Evolutionary conservation across 441 rosid species (phyloP), one percentile per base, ranked within the genome.

Genomic region (Macaranga tanarius): DNA sequence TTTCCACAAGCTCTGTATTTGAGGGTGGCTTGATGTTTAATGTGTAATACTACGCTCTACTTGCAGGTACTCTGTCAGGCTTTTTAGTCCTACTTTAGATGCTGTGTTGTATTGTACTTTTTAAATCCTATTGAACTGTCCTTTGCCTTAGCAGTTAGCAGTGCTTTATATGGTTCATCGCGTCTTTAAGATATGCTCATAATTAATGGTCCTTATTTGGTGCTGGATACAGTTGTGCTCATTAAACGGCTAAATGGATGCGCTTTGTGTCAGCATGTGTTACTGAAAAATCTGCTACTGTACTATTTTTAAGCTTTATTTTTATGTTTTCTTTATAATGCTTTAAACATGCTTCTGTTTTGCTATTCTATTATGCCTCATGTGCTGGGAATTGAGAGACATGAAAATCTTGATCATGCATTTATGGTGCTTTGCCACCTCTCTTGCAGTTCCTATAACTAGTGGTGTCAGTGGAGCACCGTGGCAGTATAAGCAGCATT

Each of bases 321-420:
- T 5, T 20, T 4, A 19, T 26, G 8, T 31, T 54, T 12, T 44
- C 3, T 28, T 13, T 16, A 10, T 67, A 12, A n/a, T 34, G 40
- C 65, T 73, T 61, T 31, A 31, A 23, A 13, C 59, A 51, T 68
- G 66, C 76, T 55, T 19, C 5, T 52, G 50, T 66, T 40, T 28
- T 69, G 68, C 34, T 17, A 54, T 64, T 31, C 15, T 65, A 10
- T 64, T 34, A 23, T n/a, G 38, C n/a, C 45, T 58, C 16, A 55
- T 70, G 55, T 72, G 79, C 75, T 75, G 77, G 76, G 65, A 72
- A 55, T 62, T 69, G 25, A 48, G 56, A 44, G 83, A 56, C 84
- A 55, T n/a, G 44, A 75, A 75, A 65, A 66, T 79, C 50, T 63
- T 57, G 74, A 76, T 40, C 20, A 52, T 31, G 25, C 56, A 34